phyloP scores from a whole-genome alignment of 2,329 filamentous ascomycete genomes.

The Zymoseptoria tritici region DNA sequence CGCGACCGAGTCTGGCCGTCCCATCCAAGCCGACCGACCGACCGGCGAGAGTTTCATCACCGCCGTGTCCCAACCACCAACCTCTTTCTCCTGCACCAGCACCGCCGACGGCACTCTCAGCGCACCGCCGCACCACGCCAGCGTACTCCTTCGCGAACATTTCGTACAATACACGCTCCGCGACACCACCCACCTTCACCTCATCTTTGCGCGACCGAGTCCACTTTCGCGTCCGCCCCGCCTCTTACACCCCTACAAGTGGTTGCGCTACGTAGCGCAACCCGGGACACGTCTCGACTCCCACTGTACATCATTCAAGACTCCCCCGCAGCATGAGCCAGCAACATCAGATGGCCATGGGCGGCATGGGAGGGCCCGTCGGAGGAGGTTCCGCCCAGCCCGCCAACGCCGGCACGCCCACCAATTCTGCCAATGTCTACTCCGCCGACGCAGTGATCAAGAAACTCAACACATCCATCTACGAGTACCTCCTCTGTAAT shows the following conservation, averaged over 20 bases:
- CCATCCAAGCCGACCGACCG: background rate
- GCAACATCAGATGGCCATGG: conserved; percentile 58
- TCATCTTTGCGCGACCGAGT: background rate
- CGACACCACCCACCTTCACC: background rate
- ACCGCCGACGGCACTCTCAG: background rate
- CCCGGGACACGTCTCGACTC: background rate
- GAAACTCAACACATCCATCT: conserved; percentile 75
- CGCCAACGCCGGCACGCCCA: conserved; percentile 24
- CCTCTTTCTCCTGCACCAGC: background rate
- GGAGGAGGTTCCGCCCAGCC: conserved; percentile 48
- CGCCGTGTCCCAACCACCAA: background rate
- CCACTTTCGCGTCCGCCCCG: background rate
- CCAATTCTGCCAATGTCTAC: conserved; percentile 15
- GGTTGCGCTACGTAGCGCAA: background rate
- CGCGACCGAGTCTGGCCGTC: background rate
- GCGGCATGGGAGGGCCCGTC: conserved; percentile 43
- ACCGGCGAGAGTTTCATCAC: background rate
- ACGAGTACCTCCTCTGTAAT: conserved; percentile 84
- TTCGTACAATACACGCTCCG: background rate
- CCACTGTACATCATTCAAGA: background rate
- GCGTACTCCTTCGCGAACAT: background rate
- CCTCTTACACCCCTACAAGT: background rate
- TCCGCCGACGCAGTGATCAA: conserved; percentile 45
- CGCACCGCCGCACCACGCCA: background rate
- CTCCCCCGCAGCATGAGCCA: conserved; percentile 43